phyloP scores from a whole-genome alignment of 345 rosid genomes.

The Salix brachista region DNA sequence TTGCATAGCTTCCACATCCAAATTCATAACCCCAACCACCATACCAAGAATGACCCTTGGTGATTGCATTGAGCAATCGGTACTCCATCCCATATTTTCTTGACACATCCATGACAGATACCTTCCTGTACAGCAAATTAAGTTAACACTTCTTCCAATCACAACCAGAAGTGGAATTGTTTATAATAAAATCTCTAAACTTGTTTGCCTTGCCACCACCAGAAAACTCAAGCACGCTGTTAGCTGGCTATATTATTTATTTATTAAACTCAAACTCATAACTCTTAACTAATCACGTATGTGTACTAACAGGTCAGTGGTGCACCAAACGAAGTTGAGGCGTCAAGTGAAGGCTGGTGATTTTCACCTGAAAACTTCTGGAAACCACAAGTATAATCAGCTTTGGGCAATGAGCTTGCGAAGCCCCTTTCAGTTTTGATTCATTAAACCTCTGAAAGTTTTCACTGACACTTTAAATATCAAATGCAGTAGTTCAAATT shows the following conservation, averaged over 20 bases:
- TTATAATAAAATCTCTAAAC: not conserved
- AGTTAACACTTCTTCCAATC: not conserved
- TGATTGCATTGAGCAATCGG: constrained; percentile 53
- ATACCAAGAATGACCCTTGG: constrained; percentile 63
- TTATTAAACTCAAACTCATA: not conserved
- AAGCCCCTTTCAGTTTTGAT: not conserved
- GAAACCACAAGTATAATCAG: not conserved
- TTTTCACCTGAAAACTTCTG: not conserved
- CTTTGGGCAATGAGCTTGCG: not conserved
- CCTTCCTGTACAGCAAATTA: constrained; percentile 35
- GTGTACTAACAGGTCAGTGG: not conserved
- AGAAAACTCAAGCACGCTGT: not conserved
- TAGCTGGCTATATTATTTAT: not conserved
- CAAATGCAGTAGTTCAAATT: not conserved
- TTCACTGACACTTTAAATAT: not conserved
- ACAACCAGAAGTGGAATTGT: too few relatives aligned
- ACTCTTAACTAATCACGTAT: not conserved
- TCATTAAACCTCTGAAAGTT: not conserved
- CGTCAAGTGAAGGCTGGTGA: not conserved
- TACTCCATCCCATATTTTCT: constrained; percentile 60
- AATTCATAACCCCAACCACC: constrained; percentile 68
- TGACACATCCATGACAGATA: constrained; percentile 71
- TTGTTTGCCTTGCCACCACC: not conserved
- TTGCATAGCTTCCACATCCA: constrained; percentile 55
- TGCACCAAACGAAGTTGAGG: not conserved